Percentiles rank a stretch among this genome's conserved stretches.
Evolutionary conservation across 176 grass and related monocot genomes (phyloP).

Genomic region (Puccinellia tenuiflora): DNA sequence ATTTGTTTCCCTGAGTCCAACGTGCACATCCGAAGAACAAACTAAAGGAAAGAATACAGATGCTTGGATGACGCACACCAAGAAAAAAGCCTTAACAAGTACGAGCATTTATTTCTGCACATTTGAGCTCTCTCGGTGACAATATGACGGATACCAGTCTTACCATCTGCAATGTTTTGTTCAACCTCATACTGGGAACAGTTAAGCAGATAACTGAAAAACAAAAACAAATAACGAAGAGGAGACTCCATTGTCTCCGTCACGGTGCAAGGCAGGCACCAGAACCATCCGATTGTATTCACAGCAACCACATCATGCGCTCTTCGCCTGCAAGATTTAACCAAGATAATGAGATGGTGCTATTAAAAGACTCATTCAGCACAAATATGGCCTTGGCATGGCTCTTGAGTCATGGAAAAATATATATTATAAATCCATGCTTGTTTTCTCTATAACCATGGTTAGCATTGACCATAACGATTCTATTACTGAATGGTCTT

Average conservation of each 20-base stretch:
- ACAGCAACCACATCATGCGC: constrained; percentile 34
- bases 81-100: constrained; percentile 16
- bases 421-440: background rate
- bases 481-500: background rate
- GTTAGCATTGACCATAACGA: background rate
- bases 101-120: constrained; percentile 38
- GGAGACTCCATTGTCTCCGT: constrained; percentile 2
- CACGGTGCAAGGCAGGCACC: background rate
- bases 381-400: background rate
- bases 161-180: constrained; percentile 27
- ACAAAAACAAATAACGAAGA: constrained; percentile 31
- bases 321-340: constrained; percentile 36
- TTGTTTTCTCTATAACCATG: background rate
- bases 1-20: background rate
- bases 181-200: constrained; percentile 30
- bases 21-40: background rate
- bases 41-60: background rate
- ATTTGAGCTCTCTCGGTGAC: constrained; percentile 1
- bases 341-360: background rate
- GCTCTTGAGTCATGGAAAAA: background rate
- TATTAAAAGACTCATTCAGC: background rate
- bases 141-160: constrained; percentile 20
- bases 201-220: constrained; percentile 30
- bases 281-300: constrained; percentile 26
- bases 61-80: background rate